Conservation (phyloP, 306 rosid genomes). For the Citrullus colocynthis region DNA sequence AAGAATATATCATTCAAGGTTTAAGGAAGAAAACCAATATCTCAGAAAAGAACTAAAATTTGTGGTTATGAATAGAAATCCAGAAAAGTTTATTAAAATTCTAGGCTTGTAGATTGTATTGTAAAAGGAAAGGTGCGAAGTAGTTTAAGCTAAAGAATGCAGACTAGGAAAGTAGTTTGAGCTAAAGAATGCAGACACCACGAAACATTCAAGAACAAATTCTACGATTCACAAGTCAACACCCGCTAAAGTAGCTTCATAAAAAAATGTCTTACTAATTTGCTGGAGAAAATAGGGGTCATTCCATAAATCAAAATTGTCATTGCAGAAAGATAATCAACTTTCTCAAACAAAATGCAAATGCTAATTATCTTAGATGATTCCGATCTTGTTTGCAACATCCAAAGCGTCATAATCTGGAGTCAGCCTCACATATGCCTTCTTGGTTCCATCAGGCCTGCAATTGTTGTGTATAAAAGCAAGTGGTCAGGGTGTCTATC, state of each 20-base stretch:
- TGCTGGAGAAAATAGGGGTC: neutral
- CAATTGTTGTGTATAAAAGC: neutral
- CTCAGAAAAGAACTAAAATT: neutral
- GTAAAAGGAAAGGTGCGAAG: too few relatives aligned
- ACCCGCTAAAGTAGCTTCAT: neutral
- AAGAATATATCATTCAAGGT: neutral
- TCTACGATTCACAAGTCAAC: neutral
- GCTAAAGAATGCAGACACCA: neutral
- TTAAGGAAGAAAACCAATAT: neutral
- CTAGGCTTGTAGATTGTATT: neutral
- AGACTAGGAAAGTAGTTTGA: neutral
- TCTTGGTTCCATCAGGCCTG: conserved; percentile 95
- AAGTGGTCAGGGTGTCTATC: neutral
- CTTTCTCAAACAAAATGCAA: conserved; percentile 3
- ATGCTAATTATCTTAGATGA: conserved; percentile 34
- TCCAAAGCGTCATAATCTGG: conserved; percentile 85
- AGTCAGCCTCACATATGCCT: conserved; percentile 81
- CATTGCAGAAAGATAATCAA: conserved; percentile 13
- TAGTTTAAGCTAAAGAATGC: too few relatives aligned
- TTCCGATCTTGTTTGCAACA: conserved; percentile 90
- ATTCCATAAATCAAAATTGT: conserved; percentile 28
- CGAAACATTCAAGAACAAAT: neutral
- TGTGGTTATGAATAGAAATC: neutral
- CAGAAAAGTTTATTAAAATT: neutral
- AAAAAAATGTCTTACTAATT: neutral